Percentiles rank a stretch among this genome's conserved stretches.
Evolutionary conservation across 345 rosid species (phyloP).

Genomic region (Salix caprea): DNA sequence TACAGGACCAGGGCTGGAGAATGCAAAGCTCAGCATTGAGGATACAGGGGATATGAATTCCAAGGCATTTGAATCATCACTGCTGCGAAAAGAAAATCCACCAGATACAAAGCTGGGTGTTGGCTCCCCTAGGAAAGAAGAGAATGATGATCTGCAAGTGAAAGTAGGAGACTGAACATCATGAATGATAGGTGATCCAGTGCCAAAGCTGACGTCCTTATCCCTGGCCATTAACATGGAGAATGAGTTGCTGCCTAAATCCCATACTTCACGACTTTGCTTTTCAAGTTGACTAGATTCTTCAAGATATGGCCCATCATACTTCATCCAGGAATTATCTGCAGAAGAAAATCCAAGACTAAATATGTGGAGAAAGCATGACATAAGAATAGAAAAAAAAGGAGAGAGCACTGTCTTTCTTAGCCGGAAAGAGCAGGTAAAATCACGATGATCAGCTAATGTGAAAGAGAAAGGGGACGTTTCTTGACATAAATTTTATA

Average conservation of each 20-base stretch:
- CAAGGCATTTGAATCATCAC: slow-evolving; percentile 29
- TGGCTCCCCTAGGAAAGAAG: slow-evolving; percentile 39
- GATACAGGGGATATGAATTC: slow-evolving; percentile 38
- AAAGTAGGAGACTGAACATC: slow-evolving; percentile 38
- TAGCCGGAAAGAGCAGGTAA: not conserved
- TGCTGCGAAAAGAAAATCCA: slow-evolving; percentile 40
- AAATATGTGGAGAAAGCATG: not conserved
- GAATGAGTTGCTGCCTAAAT: slow-evolving; percentile 31
- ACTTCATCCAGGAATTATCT: slow-evolving; percentile 56
- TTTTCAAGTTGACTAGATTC: slow-evolving; percentile 9
- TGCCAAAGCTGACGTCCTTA: slow-evolving; percentile 62
- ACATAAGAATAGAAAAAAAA: not conserved
- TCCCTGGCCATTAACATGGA: slow-evolving; percentile 37
- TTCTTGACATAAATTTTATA: not conserved
- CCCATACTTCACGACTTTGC: slow-evolving; percentile 31
- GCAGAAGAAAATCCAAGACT: not conserved
- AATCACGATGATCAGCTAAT: not conserved
- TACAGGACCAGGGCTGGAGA: slow-evolving; percentile 38
- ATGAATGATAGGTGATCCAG: slow-evolving; percentile 27
- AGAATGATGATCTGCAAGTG: slow-evolving; percentile 46
- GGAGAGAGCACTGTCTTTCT: not conserved
- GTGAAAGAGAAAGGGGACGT: not conserved
- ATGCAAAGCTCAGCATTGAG: slow-evolving; percentile 59
- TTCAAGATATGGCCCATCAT: slow-evolving; percentile 19
- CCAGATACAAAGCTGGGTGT: slow-evolving; percentile 30